Evolutionary conservation across 106 monocot genomes (phyloP).

Genomic region (Dendrobium catenatum): DNA sequence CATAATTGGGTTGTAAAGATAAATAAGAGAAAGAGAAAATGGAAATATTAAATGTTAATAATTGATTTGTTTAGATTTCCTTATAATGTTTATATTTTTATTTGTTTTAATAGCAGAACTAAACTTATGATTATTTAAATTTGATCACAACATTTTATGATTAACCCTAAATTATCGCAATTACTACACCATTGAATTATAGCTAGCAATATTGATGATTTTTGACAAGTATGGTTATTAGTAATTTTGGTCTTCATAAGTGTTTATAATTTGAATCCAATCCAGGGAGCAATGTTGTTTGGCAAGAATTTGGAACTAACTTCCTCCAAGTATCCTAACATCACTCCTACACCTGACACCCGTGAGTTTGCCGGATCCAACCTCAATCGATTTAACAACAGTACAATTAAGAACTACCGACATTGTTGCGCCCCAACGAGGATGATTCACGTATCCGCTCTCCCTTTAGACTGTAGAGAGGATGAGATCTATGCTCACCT

Average conservation of each 20-base stretch:
- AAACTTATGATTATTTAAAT: too few relatives aligned
- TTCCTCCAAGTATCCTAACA: constrained; percentile 59
- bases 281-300: constrained; percentile 45
- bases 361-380: constrained; percentile 45
- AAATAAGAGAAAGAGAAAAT: too few relatives aligned
- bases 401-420: constrained; percentile 60
- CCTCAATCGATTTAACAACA: constrained; percentile 63
- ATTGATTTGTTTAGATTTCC: too few relatives aligned
- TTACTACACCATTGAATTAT: too few relatives aligned
- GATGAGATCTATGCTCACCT: constrained; percentile 57
- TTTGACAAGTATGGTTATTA: not conserved
- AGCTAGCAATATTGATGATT: too few relatives aligned
- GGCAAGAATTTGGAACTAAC: constrained; percentile 57
- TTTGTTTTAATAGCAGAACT: too few relatives aligned
- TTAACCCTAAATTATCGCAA: too few relatives aligned
- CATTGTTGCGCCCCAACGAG: constrained; percentile 73
- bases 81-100: too few relatives aligned
- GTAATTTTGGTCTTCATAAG: not conserved
- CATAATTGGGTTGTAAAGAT: too few relatives aligned
- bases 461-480: constrained; percentile 58
- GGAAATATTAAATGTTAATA: too few relatives aligned
- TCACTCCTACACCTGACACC: constrained; percentile 45
- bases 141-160: too few relatives aligned
- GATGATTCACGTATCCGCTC: constrained; percentile 75
- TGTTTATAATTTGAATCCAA: not conserved